A percentile compares a stretch with the other conserved stretches of the same genome.
phyloP scores from a whole-genome alignment of 2,329 filamentous ascomycete genomes.

The Gnomoniopsis sp. region DNA sequence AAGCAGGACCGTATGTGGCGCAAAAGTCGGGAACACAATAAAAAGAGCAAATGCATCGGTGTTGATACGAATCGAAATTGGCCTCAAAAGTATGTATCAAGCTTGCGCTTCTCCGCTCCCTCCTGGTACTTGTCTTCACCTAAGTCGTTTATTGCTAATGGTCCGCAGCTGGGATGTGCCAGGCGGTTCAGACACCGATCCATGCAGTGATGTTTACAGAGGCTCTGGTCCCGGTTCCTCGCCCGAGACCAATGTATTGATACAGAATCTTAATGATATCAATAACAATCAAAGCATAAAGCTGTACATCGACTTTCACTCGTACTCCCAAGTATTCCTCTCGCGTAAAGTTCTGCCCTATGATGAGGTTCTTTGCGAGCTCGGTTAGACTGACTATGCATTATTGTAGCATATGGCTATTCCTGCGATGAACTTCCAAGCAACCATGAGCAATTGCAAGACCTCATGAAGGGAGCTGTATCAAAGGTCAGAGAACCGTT shows the following conservation, averaged over 20 bases:
- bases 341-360: conserved; percentile 23
- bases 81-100: conserved; percentile 35
- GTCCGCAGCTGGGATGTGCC: conserved; percentile 39
- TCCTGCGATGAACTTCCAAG: conserved; percentile 45
- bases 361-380: neutral
- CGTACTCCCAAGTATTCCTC: conserved; percentile 46
- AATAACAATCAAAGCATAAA: conserved; percentile 27
- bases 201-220: conserved; percentile 48
- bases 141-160: neutral
- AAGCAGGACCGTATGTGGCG: conserved; percentile 60
- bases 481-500: conserved; percentile 46
- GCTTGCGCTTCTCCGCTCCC: neutral
- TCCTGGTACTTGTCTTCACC: neutral
- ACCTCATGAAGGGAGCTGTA: conserved; percentile 44
- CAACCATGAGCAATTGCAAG: conserved; percentile 45
- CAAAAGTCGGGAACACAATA: conserved; percentile 48
- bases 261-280: conserved; percentile 33
- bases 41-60: conserved; percentile 40
- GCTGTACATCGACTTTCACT: conserved; percentile 42
- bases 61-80: conserved; percentile 55
- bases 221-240: conserved; percentile 41
- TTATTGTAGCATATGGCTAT: conserved; percentile 49
- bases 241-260: conserved; percentile 44
- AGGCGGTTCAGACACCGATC: conserved; percentile 48
- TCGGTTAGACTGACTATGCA: neutral